These are phyloP conservation scores for Fraxinus xanthoxyloides DNA, from an alignment of 305 asterid species.

Conservation along the genomic window DNA sequence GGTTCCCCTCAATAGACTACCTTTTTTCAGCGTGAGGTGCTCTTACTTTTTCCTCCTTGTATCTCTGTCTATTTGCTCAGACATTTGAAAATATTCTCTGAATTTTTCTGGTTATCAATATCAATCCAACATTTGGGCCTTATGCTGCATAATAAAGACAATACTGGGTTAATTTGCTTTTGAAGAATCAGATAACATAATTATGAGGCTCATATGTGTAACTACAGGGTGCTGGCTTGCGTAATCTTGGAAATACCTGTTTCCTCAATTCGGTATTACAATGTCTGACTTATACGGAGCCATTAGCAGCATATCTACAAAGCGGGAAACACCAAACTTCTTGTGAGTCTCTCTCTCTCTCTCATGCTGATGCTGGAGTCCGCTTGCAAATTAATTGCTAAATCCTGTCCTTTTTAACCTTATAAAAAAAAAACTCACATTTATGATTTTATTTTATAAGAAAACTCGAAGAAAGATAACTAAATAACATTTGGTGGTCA, in stretches of 20 bases:
- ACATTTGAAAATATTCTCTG: neutral
- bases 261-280: conserved; percentile 91
- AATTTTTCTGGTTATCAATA: neutral
- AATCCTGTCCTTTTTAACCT: too few species aligned
- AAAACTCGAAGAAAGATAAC: neutral
- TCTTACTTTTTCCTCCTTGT: neutral
- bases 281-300: conserved; percentile 95
- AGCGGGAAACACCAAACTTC: conserved; percentile 92
- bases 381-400: too few species aligned
- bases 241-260: conserved; percentile 96
- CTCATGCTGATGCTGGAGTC: neutral
- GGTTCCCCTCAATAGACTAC: neutral
- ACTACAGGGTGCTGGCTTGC: conserved; percentile 95
- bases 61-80: neutral
- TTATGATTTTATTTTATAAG: too few species aligned
- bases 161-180: neutral
- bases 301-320: conserved; percentile 93
- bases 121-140: neutral
- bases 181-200: conserved; percentile 14
- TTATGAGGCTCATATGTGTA: conserved; percentile 11
- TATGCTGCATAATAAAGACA: neutral
- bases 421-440: too few species aligned
- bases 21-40: neutral
- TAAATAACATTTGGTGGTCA: neutral
- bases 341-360: conserved; percentile 50